Base-by-base conservation (phyloP, 495 filamentous ascomycete species). In the Bacidia gigantensis region DNA sequence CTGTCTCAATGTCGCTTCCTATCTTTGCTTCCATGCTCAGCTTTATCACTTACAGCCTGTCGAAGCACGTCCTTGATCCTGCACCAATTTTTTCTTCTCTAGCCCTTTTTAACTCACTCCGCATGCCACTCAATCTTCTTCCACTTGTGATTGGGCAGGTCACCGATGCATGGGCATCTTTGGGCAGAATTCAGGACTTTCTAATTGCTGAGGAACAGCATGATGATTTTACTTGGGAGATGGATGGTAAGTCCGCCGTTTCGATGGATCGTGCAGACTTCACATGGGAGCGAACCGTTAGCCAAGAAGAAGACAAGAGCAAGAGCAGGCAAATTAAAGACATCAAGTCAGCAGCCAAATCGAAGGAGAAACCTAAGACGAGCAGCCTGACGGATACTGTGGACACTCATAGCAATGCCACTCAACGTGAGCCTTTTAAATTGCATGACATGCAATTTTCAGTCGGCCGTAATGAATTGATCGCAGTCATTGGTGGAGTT, bases 1-100 rank as follows among this genome's bases (percentile, higher is more conserved):
- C 87, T 35, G 73, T 90, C 35, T 78, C 77, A 1, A 75, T 84
- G 68, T 82, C 84, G 9, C 71, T 95, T 54, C 89, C 92, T 5
- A 82, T 88, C 38, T 95, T 95, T 59, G 89, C 89, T 2, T 90
- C 89, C 7, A 95, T 97, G 87, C 67, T 96, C 26, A 76, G 89
- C 1, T 98, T 98, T 67, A 89, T 98, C 64, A 93, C 88, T 3
- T 96, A 86, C 62, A 83, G 86, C 1, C 72, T 94, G 24, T 81
- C 88, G 1, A 69, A 81, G 32, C 82, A 90, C 58, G 62, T 60
- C 11, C 74, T 95, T 11, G 67, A 79, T 14, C 82, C 90, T 0
- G 87, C 89, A 0, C 72, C 79, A 17, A 75, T 96, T 45, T 98
- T 98, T 69, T 95, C 89, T 0, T 95, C 92, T 0, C 71, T 96